phyloP scores from a whole-genome alignment of 768 basidiomycete genomes.

The Auricularia auricula-judae region DNA sequence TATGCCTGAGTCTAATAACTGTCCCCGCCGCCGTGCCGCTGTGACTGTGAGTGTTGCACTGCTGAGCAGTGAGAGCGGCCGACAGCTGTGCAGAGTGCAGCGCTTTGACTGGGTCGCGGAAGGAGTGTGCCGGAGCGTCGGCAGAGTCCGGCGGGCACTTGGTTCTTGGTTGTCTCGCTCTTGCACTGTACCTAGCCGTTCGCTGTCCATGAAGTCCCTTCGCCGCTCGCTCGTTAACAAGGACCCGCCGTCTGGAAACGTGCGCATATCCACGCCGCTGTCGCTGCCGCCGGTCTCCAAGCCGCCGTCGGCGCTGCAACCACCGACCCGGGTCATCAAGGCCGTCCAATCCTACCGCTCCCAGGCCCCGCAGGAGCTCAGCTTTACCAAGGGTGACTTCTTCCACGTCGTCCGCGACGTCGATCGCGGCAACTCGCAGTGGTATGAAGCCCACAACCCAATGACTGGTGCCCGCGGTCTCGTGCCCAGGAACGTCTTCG shows the following conservation, averaged over 20 bases:
- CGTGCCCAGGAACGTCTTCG: constrained; percentile 79
- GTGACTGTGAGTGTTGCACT: too few relatives aligned
- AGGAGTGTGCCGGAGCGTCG: neutral
- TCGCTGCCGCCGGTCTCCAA: constrained; percentile 60
- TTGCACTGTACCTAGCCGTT: neutral
- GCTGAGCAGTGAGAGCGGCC: neutral
- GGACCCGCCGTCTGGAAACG: constrained; percentile 37
- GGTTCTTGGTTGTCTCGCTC: neutral
- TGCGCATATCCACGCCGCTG: constrained; percentile 60
- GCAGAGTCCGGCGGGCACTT: neutral
- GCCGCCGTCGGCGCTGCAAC: constrained; percentile 57
- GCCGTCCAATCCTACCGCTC: constrained; percentile 60
- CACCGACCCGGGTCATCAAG: constrained; percentile 92
- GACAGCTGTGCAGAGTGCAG: neutral
- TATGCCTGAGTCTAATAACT: too few relatives aligned
- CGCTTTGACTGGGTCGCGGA: neutral
- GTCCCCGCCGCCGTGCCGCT: too few relatives aligned
- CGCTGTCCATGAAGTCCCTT: constrained; percentile 59
- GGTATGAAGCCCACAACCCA: constrained; percentile 95
- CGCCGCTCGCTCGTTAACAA: constrained; percentile 70
- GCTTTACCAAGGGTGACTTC: constrained; percentile 91
- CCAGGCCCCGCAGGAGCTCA: constrained; percentile 70
- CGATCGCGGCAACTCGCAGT: constrained; percentile 37
- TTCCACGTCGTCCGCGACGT: constrained; percentile 86
- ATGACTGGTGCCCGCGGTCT: constrained; percentile 82